These are phyloP conservation scores for Barnettozyma californica DNA, from an alignment of 805 yeast genomes.

Conservation along the genomic window DNA sequence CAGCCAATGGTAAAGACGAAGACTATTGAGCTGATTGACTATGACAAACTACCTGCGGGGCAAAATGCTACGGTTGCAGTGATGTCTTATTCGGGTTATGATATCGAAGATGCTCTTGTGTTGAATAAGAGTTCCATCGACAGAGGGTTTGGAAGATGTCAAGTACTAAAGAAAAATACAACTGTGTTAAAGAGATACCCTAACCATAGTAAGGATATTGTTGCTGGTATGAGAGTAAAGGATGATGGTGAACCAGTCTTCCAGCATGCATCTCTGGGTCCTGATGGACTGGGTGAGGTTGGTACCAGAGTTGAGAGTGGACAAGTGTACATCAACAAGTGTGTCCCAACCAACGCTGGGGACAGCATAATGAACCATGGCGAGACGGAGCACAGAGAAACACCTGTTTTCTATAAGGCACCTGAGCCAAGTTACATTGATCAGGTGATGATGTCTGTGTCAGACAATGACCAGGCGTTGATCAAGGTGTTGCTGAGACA, in stretches of 20 bases:
- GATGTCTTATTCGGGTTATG: conserved; percentile 98
- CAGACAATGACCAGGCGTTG: conserved; percentile 92
- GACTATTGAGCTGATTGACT: conserved; percentile 91
- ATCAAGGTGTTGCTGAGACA: conserved; percentile 90
- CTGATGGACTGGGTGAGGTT: conserved; percentile 95
- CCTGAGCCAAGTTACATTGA: conserved; percentile 96
- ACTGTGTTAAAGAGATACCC: conserved; percentile 87
- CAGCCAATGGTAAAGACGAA: conserved; percentile 99
- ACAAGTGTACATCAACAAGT: conserved; percentile 89
- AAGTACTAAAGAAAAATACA: conserved; percentile 88
- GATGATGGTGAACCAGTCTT: conserved; percentile 75
- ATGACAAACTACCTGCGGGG: conserved; percentile 97
- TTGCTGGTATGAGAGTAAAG: conserved; percentile 87
- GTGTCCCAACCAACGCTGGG: conserved; percentile 82
- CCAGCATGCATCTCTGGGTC: conserved; percentile 83
- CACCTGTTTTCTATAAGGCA: conserved; percentile 87
- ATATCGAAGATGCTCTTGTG: conserved; percentile 98
- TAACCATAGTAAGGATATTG: conserved; percentile 86
- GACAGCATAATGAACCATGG: conserved; percentile 38
- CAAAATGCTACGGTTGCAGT: conserved; percentile 99
- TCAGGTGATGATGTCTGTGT: conserved; percentile 95
- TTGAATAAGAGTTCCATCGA: conserved; percentile 90
- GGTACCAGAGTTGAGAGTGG: conserved; percentile 89
- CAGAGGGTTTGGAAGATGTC: conserved; percentile 97
- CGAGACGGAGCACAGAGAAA: conserved; percentile 67